Evolutionary conservation across 2,329 filamentous ascomycete genomes (phyloP).

Genomic region (Dactylellina cionopaga): DNA sequence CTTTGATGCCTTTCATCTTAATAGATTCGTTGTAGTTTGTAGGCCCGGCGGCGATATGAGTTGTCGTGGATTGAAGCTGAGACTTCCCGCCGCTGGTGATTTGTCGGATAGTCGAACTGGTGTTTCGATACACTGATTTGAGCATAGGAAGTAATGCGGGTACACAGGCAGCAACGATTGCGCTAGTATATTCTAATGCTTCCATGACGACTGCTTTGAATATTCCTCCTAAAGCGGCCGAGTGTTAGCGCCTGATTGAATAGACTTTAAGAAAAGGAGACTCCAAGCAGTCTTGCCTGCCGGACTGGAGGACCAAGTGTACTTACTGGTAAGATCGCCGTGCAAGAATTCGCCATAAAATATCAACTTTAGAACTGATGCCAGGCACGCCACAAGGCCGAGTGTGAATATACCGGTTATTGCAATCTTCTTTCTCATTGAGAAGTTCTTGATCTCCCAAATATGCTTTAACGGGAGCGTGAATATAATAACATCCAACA

Average conservation of each 20-base stretch:
- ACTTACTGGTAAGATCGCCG: constrained; percentile 44
- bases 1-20: constrained; percentile 47
- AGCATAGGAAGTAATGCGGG: constrained; percentile 47
- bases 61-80: constrained; percentile 35
- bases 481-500: constrained; percentile 41
- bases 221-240: constrained; percentile 11
- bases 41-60: too few relatives aligned
- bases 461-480: constrained; percentile 46
- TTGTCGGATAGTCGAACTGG: constrained; percentile 32
- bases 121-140: constrained; percentile 40
- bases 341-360: constrained; percentile 21
- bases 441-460: constrained; percentile 47
- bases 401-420: constrained; percentile 39
- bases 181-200: constrained; percentile 38
- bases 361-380: constrained; percentile 37
- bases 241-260: not conserved
- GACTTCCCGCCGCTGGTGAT: constrained; percentile 41
- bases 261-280: not conserved
- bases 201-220: constrained; percentile 33
- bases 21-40: too few relatives aligned
- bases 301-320: not conserved
- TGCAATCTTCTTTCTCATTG: constrained; percentile 38
- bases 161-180: constrained; percentile 44
- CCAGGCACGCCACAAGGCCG: constrained; percentile 40
- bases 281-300: not conserved